Percentiles rank a stretch among this genome's conserved stretches.
Conservation (phyloP, 148 eudicot genomes). For the Chenopodium quinoa region DNA sequence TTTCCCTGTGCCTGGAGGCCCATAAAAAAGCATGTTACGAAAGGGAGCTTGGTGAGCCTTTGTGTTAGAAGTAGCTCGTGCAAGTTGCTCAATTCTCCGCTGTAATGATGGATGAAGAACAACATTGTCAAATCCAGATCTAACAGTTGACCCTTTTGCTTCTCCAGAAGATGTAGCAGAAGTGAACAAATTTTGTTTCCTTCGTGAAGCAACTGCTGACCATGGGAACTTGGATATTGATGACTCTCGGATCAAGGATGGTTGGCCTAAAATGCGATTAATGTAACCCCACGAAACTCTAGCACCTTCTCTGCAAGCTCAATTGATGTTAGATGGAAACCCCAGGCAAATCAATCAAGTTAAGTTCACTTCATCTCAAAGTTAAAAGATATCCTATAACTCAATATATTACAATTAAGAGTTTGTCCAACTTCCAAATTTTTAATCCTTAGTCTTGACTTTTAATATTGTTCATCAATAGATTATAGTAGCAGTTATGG, state of each 20-base stretch:
- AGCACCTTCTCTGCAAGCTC: constrained; percentile 79
- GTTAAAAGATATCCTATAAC: neutral
- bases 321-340: neutral
- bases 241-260: constrained; percentile 93
- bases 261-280: constrained; percentile 92
- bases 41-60: constrained; percentile 93
- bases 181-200: constrained; percentile 39
- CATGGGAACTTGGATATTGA: constrained; percentile 82
- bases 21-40: constrained; percentile 96
- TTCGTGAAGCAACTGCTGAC: constrained; percentile 53
- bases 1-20: constrained; percentile 99
- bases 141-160: constrained; percentile 35
- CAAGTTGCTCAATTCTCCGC: constrained; percentile 81
- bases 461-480: neutral
- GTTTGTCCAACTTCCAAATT: neutral
- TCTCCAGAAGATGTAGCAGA: constrained; percentile 47
- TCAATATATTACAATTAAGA: neutral
- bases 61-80: constrained; percentile 90
- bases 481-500: too few species aligned
- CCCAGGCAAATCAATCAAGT: neutral
- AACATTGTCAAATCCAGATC: constrained; percentile 65
- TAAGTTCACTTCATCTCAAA: neutral
- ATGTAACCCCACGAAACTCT: constrained; percentile 95
- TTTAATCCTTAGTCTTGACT: neutral
- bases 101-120: constrained; percentile 84